Conservation (phyloP, 2,329 filamentous ascomycete species). For the Fusarium sp. region DNA sequence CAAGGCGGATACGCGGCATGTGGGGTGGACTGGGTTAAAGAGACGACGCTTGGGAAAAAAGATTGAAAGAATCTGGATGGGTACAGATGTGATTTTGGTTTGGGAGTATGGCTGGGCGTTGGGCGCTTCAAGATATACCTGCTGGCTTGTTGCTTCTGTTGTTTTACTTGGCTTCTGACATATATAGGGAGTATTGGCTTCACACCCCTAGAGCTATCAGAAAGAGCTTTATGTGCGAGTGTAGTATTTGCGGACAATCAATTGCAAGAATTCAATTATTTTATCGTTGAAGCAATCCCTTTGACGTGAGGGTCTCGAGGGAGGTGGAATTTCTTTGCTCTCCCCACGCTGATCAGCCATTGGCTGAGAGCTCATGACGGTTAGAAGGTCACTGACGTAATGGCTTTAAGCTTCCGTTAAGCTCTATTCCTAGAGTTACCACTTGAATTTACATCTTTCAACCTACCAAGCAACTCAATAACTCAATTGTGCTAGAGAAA, state of each 20-base stretch:
- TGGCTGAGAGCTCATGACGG: constrained; percentile 35
- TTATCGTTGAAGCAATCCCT: not conserved
- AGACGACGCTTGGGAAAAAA: not conserved
- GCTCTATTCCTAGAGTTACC: constrained; percentile 7
- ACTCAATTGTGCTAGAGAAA: not conserved
- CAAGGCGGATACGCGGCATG: constrained; percentile 80
- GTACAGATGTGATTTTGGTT: constrained; percentile 28
- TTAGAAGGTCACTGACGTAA: constrained; percentile 40
- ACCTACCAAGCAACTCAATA: constrained; percentile 6
- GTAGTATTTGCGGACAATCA: constrained; percentile 22
- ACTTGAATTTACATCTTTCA: constrained; percentile 7
- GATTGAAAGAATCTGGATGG: constrained; percentile 5
- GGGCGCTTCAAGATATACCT: constrained; percentile 47
- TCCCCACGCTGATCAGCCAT: constrained; percentile 35
- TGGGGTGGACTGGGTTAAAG: constrained; percentile 76
- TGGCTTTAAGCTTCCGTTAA: constrained; percentile 20
- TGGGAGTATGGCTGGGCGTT: constrained; percentile 34
- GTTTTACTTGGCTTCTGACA: constrained; percentile 28
- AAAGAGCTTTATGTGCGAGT: constrained; percentile 10
- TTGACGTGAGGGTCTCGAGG: not conserved
- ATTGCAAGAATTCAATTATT: constrained; percentile 17
- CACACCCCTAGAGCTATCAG: not conserved
- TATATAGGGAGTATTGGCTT: constrained; percentile 7
- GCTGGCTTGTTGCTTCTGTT: constrained; percentile 24
- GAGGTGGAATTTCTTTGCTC: constrained; percentile 30